Evolutionary conservation across 331 rosid species (phyloP), one percentile per base, ranked within the genome.

Genomic region (Prunus yedoensis): DNA sequence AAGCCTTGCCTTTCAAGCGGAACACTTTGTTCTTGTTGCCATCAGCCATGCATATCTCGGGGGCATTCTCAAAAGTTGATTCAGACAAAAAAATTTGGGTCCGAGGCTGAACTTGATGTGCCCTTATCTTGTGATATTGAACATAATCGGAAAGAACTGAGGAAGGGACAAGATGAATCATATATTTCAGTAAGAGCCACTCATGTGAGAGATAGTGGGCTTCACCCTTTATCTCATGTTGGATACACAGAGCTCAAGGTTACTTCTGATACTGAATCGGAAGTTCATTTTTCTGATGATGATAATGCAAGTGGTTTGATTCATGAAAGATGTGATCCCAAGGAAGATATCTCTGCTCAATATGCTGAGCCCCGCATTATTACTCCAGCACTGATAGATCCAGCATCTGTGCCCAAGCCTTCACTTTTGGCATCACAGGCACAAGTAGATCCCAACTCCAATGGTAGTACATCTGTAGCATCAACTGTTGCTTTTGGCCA

Each of bases 221-320:
- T 69, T 17, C 88, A 93, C 84, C 85, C 83, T 77, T 74, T 90
- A 78, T 78, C 92, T 78, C 89, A 85, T 78, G 85, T 92, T 5
- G 91, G 87, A 59, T 92, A 90, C 79, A 80, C 87, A 18, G 94
- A 92, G 84, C 88, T 95, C 66, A 90, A 89, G 83, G 69, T 82
- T 71, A 78, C 77, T 72, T 92, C 99, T 52, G 97, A 95, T 83
- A 84, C 90, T 10, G 97, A 90, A 73, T 89, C 97, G 21, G 97
- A 91, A 71, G 79, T 49, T 83, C 76, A 71, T 51, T 72, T 71
- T 49, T 90, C 91, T 58, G 95, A 85, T 67, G 90, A 80, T 30
- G 87, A 58, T 27, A 66, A 54, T 54, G 77, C 53, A 78, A 73
- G 68, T 74, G 64, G 71, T 25, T 76, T 88, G 66, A 56, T 71